A percentile compares a stretch with the other conserved stretches of the same genome.
phyloP scores from a whole-genome alignment of 2,329 filamentous ascomycete species.

The Trichoderma semiorbis region DNA sequence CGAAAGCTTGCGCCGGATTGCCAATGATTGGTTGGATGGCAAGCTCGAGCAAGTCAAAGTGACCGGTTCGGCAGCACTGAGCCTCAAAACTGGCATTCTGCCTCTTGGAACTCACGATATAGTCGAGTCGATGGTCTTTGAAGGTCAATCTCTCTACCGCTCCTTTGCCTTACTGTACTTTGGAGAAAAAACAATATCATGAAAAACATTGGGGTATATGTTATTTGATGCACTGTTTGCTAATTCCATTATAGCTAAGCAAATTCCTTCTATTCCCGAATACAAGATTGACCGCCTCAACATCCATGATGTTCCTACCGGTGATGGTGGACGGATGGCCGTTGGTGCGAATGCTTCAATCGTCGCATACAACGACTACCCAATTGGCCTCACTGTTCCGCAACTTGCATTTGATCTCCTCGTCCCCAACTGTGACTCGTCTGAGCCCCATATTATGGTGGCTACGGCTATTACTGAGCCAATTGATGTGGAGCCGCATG shows the following conservation, averaged over 20 bases:
- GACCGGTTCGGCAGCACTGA: constrained; percentile 68
- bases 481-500: constrained; percentile 64
- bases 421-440: constrained; percentile 72
- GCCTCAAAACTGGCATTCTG: constrained; percentile 75
- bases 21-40: constrained; percentile 85
- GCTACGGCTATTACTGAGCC: constrained; percentile 69
- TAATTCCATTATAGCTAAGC: constrained; percentile 49
- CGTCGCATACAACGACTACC: constrained; percentile 70
- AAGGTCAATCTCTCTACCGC: constrained; percentile 74
- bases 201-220: constrained; percentile 20
- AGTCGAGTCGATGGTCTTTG: constrained; percentile 70
- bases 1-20: constrained; percentile 72
- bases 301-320: constrained; percentile 65
- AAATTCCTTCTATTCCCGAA: constrained; percentile 73
- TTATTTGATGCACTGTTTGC: constrained; percentile 23
- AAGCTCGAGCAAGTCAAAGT: constrained; percentile 68
- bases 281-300: constrained; percentile 81
- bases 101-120: constrained; percentile 74
- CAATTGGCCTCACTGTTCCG: constrained; percentile 72
- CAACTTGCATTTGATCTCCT: constrained; percentile 80
- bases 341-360: constrained; percentile 80
- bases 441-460: constrained; percentile 72
- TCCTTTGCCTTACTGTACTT: constrained; percentile 60
- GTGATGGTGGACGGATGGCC: constrained; percentile 51
- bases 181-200: constrained; percentile 52